Evolutionary conservation across 2,329 filamentous ascomycete genomes (phyloP).

Genomic region (Trichoderma cornu-damae): DNA sequence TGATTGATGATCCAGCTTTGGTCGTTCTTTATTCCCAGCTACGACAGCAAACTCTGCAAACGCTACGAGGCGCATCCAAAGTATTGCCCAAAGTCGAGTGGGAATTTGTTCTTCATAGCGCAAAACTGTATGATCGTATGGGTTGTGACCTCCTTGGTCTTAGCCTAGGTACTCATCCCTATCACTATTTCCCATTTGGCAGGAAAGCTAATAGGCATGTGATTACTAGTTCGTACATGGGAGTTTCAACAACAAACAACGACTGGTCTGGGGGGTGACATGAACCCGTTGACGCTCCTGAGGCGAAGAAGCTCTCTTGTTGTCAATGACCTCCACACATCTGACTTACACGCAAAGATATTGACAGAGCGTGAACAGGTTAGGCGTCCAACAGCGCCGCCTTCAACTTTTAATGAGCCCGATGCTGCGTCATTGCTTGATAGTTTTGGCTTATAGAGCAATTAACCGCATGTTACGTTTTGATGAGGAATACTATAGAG

Average conservation of each 20-base stretch:
- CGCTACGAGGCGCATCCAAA: slow-evolving; percentile 77
- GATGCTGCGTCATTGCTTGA: slow-evolving; percentile 83
- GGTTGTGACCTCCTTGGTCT: slow-evolving; percentile 87
- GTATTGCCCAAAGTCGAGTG: slow-evolving; percentile 75
- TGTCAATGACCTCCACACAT: slow-evolving; percentile 64
- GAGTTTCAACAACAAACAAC: slow-evolving; percentile 60
- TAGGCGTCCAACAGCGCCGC: slow-evolving; percentile 49
- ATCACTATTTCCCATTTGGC: background rate
- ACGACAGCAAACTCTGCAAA: slow-evolving; percentile 74
- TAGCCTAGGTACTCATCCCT: slow-evolving; percentile 59
- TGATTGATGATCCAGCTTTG: slow-evolving; percentile 85
- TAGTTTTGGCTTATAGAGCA: slow-evolving; percentile 75
- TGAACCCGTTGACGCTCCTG: slow-evolving; percentile 64
- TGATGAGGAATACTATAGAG: background rate
- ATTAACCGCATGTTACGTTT: background rate
- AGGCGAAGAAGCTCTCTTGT: slow-evolving; percentile 70
- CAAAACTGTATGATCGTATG: slow-evolving; percentile 80
- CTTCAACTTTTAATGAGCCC: slow-evolving; percentile 87
- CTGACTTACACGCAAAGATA: background rate
- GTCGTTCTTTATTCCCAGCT: slow-evolving; percentile 84
- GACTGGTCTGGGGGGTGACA: slow-evolving; percentile 40
- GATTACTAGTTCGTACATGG: slow-evolving; percentile 64
- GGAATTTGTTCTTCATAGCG: slow-evolving; percentile 84
- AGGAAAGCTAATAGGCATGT: background rate
- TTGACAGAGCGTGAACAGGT: slow-evolving; percentile 32